Evolutionary conservation across 1,139 yeast species (phyloP).

Genomic region (Yamadazyma kanchanaburiensis): DNA sequence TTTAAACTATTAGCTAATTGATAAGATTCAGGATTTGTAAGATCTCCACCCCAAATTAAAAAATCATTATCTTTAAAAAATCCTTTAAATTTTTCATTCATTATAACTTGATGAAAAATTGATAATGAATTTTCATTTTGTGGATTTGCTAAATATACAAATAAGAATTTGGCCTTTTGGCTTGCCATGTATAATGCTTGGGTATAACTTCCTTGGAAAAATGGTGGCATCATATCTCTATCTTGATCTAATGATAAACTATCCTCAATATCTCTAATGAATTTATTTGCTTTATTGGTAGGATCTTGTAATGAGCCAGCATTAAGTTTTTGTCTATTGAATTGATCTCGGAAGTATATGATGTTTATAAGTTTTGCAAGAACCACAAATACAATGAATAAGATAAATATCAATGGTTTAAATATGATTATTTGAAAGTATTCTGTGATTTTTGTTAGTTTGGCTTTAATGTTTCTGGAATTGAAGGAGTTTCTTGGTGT

Average conservation of each 20-base stretch:
- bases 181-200: slow-evolving; percentile 71
- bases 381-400: slow-evolving; percentile 22
- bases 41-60: slow-evolving; percentile 87
- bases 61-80: slow-evolving; percentile 51
- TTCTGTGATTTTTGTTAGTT: slow-evolving; percentile 31
- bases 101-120: slow-evolving; percentile 56
- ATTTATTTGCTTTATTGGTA: slow-evolving; percentile 31
- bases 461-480: slow-evolving; percentile 26
- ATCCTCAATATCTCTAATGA: slow-evolving; percentile 35
- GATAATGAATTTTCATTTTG: slow-evolving; percentile 60
- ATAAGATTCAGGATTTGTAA: slow-evolving; percentile 75
- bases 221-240: slow-evolving; percentile 32
- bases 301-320: slow-evolving; percentile 20
- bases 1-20: slow-evolving; percentile 77
- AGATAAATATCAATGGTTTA: slow-evolving; percentile 26
- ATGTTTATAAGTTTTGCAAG: slow-evolving; percentile 23
- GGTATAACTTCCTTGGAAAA: slow-evolving; percentile 72
- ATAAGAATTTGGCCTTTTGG: slow-evolving; percentile 62
- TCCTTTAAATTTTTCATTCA: slow-evolving; percentile 49
- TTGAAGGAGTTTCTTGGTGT: slow-evolving; percentile 10
- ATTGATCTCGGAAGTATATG: slow-evolving; percentile 25
- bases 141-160: slow-evolving; percentile 72
- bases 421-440: slow-evolving; percentile 16
- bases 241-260: slow-evolving; percentile 22
- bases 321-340: slow-evolving; percentile 5